Conservation (phyloP, 1,284 basidiomycete genomes). For the Cutaneotrichosporon cutaneum region DNA sequence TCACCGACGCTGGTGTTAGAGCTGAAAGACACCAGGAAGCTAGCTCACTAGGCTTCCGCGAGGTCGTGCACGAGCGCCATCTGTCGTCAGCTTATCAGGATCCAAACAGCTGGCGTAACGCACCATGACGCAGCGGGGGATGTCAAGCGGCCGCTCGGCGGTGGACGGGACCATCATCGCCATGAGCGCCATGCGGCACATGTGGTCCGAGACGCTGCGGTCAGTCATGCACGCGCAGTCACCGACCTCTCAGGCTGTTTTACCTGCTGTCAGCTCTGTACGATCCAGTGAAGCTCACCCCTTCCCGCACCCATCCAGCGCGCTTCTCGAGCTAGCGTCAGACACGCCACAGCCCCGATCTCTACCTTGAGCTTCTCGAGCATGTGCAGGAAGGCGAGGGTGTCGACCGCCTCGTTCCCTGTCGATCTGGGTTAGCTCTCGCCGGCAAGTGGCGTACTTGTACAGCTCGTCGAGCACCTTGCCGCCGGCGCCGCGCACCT, state of each 20-base stretch:
- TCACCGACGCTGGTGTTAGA: constrained; percentile 68
- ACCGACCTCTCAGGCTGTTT: constrained; percentile 71
- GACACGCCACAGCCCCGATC: constrained; percentile 9
- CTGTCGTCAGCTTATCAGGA: constrained; percentile 13
- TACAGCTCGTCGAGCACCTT: constrained; percentile 23
- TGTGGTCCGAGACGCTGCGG: constrained; percentile 88
- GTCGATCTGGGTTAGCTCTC: constrained; percentile 54
- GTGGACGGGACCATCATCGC: constrained; percentile 74
- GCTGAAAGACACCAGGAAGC: not conserved
- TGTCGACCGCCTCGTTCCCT: constrained; percentile 63
- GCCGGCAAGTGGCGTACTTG: constrained; percentile 17
- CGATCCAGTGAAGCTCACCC: constrained; percentile 56
- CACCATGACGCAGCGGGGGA: constrained; percentile 61
- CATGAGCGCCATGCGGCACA: constrained; percentile 94
- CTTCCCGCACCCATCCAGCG: constrained; percentile 87
- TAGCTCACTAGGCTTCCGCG: constrained; percentile 76
- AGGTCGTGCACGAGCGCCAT: constrained; percentile 93
- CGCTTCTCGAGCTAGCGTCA: constrained; percentile 75
- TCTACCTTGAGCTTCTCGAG: constrained; percentile 79
- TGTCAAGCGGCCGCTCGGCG: constrained; percentile 62
- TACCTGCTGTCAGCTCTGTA: constrained; percentile 58
- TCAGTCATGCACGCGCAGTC: constrained; percentile 11
- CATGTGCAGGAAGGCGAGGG: constrained; percentile 83
- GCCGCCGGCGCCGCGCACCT: constrained; percentile 22
- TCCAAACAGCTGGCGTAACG: not conserved